These are phyloP conservation scores for Thamnidium elegans DNA, from an alignment of 192 early-diverging fungal genomes.

Conservation along the genomic window DNA sequence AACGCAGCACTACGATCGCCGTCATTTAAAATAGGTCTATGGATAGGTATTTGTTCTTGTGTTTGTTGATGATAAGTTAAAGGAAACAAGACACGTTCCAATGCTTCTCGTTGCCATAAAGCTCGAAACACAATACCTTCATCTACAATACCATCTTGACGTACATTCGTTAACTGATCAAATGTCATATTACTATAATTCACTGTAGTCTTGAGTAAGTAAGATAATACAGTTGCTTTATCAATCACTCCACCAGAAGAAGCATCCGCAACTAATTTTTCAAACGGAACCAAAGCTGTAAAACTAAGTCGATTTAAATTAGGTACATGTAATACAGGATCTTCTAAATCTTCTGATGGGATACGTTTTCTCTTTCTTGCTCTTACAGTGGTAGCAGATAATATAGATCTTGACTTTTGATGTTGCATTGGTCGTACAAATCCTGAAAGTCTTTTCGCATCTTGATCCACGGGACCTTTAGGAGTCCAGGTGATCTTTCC, in stretches of 20 bases:
- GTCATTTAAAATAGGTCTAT: not conserved
- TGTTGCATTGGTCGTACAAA: conserved; percentile 10
- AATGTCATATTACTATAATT: conserved; percentile 41
- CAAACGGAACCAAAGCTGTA: conserved; percentile 30
- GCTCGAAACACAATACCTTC: conserved; percentile 35
- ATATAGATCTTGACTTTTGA: not conserved
- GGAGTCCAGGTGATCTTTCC: conserved; percentile 32
- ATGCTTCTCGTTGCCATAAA: conserved; percentile 35
- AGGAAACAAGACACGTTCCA: conserved; percentile 33
- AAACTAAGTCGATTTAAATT: conserved; percentile 17
- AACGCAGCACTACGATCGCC: conserved; percentile 24
- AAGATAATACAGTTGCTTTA: conserved; percentile 28
- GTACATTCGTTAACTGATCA: conserved; percentile 29
- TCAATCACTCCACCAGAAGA: conserved; percentile 31
- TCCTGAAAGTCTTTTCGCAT: conserved; percentile 27
- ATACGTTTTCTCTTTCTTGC: conserved; percentile 24
- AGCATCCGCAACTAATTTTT: conserved; percentile 28
- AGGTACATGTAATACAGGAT: not conserved
- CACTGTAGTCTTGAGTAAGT: conserved; percentile 26
- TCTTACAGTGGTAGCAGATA: conserved; percentile 13
- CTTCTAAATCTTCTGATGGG: conserved; percentile 24
- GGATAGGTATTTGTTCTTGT: not conserved
- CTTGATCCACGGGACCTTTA: conserved; percentile 21
- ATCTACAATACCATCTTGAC: conserved; percentile 32
- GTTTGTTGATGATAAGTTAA: not conserved